Base-by-base conservation (phyloP, 2,329 filamentous ascomycete species). In the Talaromyces piceae region DNA sequence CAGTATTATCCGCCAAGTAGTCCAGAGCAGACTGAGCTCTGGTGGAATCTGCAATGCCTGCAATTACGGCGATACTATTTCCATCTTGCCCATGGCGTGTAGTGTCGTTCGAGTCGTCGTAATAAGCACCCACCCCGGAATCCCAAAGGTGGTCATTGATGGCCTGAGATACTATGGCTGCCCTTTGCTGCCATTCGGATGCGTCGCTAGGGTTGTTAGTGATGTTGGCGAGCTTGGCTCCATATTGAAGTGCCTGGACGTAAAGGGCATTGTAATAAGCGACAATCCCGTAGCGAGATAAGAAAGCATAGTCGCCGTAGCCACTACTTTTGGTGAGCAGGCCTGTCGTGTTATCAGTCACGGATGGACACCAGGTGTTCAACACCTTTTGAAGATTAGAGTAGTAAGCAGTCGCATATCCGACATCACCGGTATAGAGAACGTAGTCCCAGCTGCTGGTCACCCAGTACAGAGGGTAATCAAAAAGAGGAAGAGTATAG, bases 381-480 rank as follows among this genome's bases (percentile, higher is more conserved):
- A 79, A 63, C 4, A 71, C 64, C 3, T 65, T 66, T 6, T 64
- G 51, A 7, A 79, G 61, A 12, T 61, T 67, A 1, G 59, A 49
- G 57, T 76, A 79, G 55, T 76, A 74, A n/a, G n/a, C 54, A 3
- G 63, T 43, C 3, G 74, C 60, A 52, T 73, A 79, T 2, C 59
- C 63, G 0, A 61, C 56, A 57, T 78, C 72, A 9, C 73, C 75
- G 0, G 73, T 77, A 59, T 79, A 77, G 61, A 78, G 65, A 43
- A 77, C 71, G 18, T 73, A 63, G 56, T 79, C 75, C 53, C 70
- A 72, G 50, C 67, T 73, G 52, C 70, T 75, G 6, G 72, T 66
- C 2, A 79, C 70, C 77, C 77, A 79, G 71, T 73, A 78, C 0
- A 79, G 62, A 1, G 77, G 75, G 50, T 79, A 79, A 52, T 79